phyloP scores from a whole-genome alignment of 2,329 filamentous ascomycete genomes.

The Cladosporium velox region DNA sequence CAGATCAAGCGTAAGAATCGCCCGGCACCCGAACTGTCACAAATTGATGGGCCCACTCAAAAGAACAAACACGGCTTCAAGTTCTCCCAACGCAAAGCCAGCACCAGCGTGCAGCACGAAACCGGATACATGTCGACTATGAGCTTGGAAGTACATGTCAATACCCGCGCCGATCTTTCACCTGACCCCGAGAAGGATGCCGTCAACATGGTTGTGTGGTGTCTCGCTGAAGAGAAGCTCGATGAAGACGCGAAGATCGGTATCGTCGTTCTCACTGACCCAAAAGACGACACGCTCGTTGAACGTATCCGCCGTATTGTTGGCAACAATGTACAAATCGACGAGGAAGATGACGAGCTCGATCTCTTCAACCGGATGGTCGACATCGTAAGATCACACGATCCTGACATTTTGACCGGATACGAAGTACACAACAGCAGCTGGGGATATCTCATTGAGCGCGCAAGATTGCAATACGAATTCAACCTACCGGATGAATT shows the following conservation, averaged over 20 bases:
- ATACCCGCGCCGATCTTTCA: slow-evolving; percentile 75
- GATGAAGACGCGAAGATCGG: slow-evolving; percentile 71
- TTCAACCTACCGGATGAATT: slow-evolving; percentile 90
- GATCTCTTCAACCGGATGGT: slow-evolving; percentile 84
- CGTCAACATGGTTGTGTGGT: slow-evolving; percentile 88
- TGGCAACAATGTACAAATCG: slow-evolving; percentile 59
- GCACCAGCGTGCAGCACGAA: slow-evolving; percentile 77
- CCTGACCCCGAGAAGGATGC: slow-evolving; percentile 92
- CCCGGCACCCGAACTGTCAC: slow-evolving; percentile 60
- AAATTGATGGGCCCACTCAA: slow-evolving; percentile 87
- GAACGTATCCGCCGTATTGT: slow-evolving; percentile 64
- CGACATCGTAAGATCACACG: slow-evolving; percentile 77
- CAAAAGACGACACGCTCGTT: slow-evolving; percentile 58
- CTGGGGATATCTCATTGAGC: slow-evolving; percentile 94
- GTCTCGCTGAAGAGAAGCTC: slow-evolving; percentile 63
- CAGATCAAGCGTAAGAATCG: slow-evolving; percentile 39
- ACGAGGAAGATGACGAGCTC: slow-evolving; percentile 76
- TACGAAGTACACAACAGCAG: slow-evolving; percentile 93
- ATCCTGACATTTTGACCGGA: slow-evolving; percentile 91
- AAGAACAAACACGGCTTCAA: slow-evolving; percentile 80
- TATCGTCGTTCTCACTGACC: slow-evolving; percentile 63
- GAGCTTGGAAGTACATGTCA: slow-evolving; percentile 91
- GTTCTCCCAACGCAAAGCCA: slow-evolving; percentile 74
- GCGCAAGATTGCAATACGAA: slow-evolving; percentile 81
- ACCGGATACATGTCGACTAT: slow-evolving; percentile 95